Base-by-base conservation (phyloP, 208 protist species). In the Lotmaria passim region DNA sequence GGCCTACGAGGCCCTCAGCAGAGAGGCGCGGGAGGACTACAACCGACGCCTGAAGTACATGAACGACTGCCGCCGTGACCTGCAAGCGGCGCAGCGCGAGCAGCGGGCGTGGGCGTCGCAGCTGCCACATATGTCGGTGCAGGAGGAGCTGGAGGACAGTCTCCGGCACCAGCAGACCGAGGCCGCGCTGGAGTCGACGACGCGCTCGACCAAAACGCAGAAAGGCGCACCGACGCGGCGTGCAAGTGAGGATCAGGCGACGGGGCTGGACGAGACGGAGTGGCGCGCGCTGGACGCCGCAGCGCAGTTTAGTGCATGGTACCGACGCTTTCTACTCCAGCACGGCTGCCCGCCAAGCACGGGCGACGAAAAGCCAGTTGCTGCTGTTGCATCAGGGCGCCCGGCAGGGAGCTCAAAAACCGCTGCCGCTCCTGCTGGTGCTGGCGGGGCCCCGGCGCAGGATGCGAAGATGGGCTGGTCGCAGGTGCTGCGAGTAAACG, bases 31-130 rank as follows among this genome's bases (percentile, higher is more conserved):
- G 0, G 81, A 90, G 15, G 66, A 69, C 11, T 94, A 95, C 81
- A 94, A 96, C 67, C 46, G 51, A 8, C 80, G 79, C 11, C 79
- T 96, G 17, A 83, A 94, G 72, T 79, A 91, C 53, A 89, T 83
- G 63, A 95, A 93, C 53, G 85, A 93, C 64, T 93, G 88, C 67
- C 85, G 86, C 36, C 75, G 79, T 36, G 82, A 85, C 28, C 58
- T 94, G 47, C 67, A 78, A 12, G 73, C 65, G 14, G 80, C 74
- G 43, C 71, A 57, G 44, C 78, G 65, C 26, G 55, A 70, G 19
- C 52, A 67, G 57, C 17, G 33, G 26, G 15, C 19, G 38, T 71
- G 67, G 56, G 36, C 39, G 12, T 47, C 46, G 23, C 62, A 77
- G 71, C 57, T 77, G n/a, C 71, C 71, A 7, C 63, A 48, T 28